Evolutionary conservation across 345 rosid species (phyloP).

Genomic region (Ceriops tagal): DNA sequence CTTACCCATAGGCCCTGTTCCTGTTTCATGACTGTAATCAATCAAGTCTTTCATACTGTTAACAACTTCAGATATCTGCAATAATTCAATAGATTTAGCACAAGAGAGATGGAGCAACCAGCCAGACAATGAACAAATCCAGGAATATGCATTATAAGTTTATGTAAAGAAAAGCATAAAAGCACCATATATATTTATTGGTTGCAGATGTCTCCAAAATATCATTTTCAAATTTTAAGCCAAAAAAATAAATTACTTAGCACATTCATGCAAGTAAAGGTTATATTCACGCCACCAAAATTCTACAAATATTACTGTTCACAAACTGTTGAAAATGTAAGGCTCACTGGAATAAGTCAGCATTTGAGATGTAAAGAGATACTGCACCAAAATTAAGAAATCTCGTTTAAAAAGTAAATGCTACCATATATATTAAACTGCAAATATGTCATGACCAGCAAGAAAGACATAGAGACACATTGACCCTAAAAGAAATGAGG

Average conservation of each 20-base stretch:
- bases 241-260: too few relatives aligned
- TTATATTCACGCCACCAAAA: too few relatives aligned
- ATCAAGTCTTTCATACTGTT: slow-evolving; percentile 99
- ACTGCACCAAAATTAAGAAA: neutral
- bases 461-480: neutral
- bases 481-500: neutral
- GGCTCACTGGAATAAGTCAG: slow-evolving; percentile 1
- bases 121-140: neutral
- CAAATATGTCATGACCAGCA: neutral
- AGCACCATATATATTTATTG: too few relatives aligned
- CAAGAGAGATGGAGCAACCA: neutral
- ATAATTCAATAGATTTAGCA: neutral
- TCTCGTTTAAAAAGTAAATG: neutral
- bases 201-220: too few relatives aligned
- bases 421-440: neutral
- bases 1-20: slow-evolving; percentile 97
- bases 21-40: slow-evolving; percentile 91
- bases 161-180: too few relatives aligned
- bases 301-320: too few relatives aligned
- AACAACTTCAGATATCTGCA: slow-evolving; percentile 94
- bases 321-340: neutral
- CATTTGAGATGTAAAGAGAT: neutral
- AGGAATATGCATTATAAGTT: too few relatives aligned
- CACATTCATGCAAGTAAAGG: too few relatives aligned
- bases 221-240: too few relatives aligned